Percentiles rank a stretch among this genome's conserved stretches.
These are phyloP conservation scores for Protomyces lactucae-debilis DNA, from an alignment of 1,139 yeast species.

Conservation along the genomic window DNA sequence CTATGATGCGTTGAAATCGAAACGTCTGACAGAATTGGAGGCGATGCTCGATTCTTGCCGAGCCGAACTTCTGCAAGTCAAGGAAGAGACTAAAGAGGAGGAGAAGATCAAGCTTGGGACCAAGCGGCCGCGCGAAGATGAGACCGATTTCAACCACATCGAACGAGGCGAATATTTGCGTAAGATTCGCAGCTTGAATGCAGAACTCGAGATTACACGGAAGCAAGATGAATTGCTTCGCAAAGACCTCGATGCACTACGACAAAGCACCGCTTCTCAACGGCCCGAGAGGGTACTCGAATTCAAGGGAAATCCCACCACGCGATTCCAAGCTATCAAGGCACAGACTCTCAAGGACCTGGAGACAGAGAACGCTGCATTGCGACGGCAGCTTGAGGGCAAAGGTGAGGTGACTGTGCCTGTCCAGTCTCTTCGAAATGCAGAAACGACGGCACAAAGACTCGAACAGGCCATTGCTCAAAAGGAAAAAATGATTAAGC, in stretches of 20 bases:
- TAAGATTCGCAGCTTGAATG: constrained; percentile 37
- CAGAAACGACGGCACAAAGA: constrained; percentile 51
- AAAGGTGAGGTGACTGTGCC: constrained; percentile 46
- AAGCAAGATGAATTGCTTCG: constrained; percentile 38
- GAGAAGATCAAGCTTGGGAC: constrained; percentile 37
- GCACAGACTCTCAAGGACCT: constrained; percentile 51
- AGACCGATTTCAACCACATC: constrained; percentile 14
- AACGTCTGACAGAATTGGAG: constrained; percentile 47
- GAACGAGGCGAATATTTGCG: constrained; percentile 37
- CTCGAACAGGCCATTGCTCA: constrained; percentile 51
- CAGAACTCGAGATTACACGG: constrained; percentile 37
- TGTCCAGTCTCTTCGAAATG: constrained; percentile 58
- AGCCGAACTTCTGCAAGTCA: constrained; percentile 48
- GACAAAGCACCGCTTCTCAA: constrained; percentile 43
- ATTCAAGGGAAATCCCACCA: constrained; percentile 63
- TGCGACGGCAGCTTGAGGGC: constrained; percentile 39
- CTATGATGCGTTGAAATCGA: constrained; percentile 34
- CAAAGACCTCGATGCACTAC: constrained; percentile 43
- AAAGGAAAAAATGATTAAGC: constrained; percentile 52
- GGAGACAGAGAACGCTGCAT: constrained; percentile 57
- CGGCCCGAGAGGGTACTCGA: constrained; percentile 54
- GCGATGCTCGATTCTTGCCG: constrained; percentile 55
- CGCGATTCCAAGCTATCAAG: constrained; percentile 60
- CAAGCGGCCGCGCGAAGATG: constrained; percentile 32
- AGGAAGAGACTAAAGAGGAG: constrained; percentile 39